Percentiles rank a stretch among this genome's conserved stretches.
phyloP scores from a whole-genome alignment of 768 basidiomycete genomes.

The Dioszegia hungarica region DNA sequence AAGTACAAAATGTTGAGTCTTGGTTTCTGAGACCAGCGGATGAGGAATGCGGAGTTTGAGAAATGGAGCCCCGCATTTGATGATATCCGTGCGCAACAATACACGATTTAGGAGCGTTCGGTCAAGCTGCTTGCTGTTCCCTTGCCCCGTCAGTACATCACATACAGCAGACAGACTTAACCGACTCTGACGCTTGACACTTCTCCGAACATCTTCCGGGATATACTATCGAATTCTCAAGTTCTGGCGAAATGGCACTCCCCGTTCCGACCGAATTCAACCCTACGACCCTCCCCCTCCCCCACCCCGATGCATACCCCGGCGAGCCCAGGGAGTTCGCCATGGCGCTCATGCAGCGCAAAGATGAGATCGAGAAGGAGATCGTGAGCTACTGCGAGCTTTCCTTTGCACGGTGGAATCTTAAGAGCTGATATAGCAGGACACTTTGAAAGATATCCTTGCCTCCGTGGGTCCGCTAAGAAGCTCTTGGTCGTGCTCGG shows the following conservation, averaged over 20 bases:
- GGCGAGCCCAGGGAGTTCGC: constrained; percentile 51
- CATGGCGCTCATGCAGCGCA: constrained; percentile 61
- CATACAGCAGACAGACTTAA: too few relatives aligned
- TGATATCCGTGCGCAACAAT: background rate
- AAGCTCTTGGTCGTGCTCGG: too few relatives aligned
- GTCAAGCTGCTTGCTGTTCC: too few relatives aligned
- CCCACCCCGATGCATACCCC: constrained; percentile 35
- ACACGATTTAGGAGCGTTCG: background rate
- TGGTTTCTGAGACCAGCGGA: too few relatives aligned
- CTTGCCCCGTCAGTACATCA: too few relatives aligned
- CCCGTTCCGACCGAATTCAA: constrained; percentile 12
- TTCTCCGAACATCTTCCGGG: too few relatives aligned
- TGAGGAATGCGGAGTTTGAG: background rate
- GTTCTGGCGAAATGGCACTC: too few relatives aligned
- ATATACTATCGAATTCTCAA: too few relatives aligned
- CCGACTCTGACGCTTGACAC: too few relatives aligned
- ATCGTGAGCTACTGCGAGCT: constrained; percentile 58
- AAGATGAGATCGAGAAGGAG: constrained; percentile 68
- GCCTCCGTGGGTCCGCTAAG: too few relatives aligned
- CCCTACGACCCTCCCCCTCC: constrained; percentile 23
- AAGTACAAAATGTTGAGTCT: too few relatives aligned
- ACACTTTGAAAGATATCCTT: constrained; percentile 31
- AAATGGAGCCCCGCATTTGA: background rate
- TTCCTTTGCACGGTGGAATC: constrained; percentile 56
- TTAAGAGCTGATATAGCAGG: constrained; percentile 48